Base-by-base conservation (phyloP, 352 stramenopile species). In the Phytophthora tentaculata region DNA sequence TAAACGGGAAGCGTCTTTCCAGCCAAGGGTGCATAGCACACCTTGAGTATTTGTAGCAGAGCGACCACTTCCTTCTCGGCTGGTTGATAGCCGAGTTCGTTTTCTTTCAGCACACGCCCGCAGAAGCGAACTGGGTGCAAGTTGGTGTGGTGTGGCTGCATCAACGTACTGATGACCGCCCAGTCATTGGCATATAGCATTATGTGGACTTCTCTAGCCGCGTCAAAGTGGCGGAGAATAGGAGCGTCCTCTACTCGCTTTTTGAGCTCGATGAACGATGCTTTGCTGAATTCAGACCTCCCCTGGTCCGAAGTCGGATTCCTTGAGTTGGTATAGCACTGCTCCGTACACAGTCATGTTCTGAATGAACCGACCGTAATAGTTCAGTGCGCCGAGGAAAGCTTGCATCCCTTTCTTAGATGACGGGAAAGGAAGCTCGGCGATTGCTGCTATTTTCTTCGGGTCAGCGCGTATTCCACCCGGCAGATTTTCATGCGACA, bases 341-440 rank as follows among this genome's bases (percentile, higher is more conserved):
- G 53, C 39, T 3, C 41, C 53, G 4, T 60, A 60, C 2, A 50
- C 50, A 4, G 50, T 9, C 6, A 45, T 4, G 16, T 47, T 28
- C 20, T 56, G 26, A n/a, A 56, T 47, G 35, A 60, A 51, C 16
- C 20, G 35, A 16, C 53, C 37, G 24, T 52, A 61, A 16, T 53
- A 61, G 43, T 52, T 61, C 7, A 54, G 55, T 0, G 41, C 55
- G 0, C 24, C 24, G 1, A 54, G n/a, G 39, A 61, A 53, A 5
- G 24, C 19, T 44, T 61, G 24, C 23, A 61, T 44, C 3, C 37
- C 37, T 5, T 49, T 61, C 26, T 53, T 53, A 1, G 55, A 32
- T 3, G 24, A 28, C 13, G 6, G 20, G 23, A 61, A 61, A 0
- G 43, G 4, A 5, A 57, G n/a, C 19, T 47, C 51, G 12, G 51